A percentile compares a stretch with the other conserved stretches of the same genome.
phyloP scores from a whole-genome alignment of 257 asterid genomes.

The Solanum chaucha region DNA sequence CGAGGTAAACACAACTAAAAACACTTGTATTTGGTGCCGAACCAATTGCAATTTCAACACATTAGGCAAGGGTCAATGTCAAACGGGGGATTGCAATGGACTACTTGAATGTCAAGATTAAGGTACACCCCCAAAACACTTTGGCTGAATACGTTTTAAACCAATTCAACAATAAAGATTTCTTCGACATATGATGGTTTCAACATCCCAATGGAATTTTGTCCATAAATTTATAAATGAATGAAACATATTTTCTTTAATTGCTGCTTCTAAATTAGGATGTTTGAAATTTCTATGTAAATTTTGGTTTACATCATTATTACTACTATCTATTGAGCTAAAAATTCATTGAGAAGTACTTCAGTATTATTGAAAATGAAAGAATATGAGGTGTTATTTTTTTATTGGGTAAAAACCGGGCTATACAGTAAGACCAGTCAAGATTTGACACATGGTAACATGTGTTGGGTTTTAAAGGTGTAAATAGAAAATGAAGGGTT shows the following conservation, averaged over 20 bases:
- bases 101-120: conserved; percentile 11
- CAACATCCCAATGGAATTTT: conserved; percentile 10
- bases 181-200: conserved; percentile 23
- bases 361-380: not conserved
- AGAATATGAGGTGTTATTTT: not conserved
- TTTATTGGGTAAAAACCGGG: too few species aligned
- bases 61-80: conserved; percentile 34
- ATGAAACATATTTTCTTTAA: too few species aligned
- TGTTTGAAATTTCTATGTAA: not conserved
- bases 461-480: too few species aligned
- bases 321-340: not conserved
- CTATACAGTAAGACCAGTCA: too few species aligned
- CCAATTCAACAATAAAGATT: not conserved
- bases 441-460: too few species aligned
- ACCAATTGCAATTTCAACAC: conserved; percentile 50
- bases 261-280: too few species aligned
- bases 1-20: too few species aligned
- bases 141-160: conserved; percentile 32
- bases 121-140: conserved; percentile 24
- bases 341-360: not conserved
- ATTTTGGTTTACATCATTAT: not conserved
- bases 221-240: too few species aligned
- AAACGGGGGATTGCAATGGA: conserved; percentile 47
- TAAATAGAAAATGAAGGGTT: too few species aligned
- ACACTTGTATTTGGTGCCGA: conserved; percentile 34